These are phyloP conservation scores for Tremellales sp. DNA, from an alignment of 1,284 basidiomycete genomes.

Conservation along the genomic window DNA sequence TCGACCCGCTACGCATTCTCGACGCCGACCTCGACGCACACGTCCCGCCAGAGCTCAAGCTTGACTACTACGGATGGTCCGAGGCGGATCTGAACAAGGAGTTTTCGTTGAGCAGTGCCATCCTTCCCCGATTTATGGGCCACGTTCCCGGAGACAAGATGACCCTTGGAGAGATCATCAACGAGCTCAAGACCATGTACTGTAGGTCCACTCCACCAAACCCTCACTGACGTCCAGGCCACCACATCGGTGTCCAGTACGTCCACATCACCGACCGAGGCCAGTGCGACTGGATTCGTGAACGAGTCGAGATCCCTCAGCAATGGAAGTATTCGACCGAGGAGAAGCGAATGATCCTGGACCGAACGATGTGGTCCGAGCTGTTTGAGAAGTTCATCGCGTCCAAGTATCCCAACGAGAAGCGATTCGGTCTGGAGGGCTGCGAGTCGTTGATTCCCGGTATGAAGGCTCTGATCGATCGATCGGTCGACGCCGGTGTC, in stretches of 20 bases:
- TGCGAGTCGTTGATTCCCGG: constrained; percentile 97
- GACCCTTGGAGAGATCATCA: constrained; percentile 88
- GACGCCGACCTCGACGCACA: constrained; percentile 76
- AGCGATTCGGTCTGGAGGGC: constrained; percentile 98
- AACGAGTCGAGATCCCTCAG: constrained; percentile 90
- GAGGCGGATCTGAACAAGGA: constrained; percentile 92
- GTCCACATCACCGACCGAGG: constrained; percentile 98
- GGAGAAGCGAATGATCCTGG: constrained; percentile 98
- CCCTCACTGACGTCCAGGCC: constrained; percentile 55
- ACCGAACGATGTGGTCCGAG: constrained; percentile 99
- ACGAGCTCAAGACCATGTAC: constrained; percentile 88
- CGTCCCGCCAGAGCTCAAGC: constrained; percentile 79
- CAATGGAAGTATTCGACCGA: constrained; percentile 99
- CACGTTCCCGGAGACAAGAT: constrained; percentile 65
- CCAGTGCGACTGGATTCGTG: constrained; percentile 98
- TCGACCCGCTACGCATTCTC: constrained; percentile 91
- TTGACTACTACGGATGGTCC: constrained; percentile 90
- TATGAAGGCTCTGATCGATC: constrained; percentile 98
- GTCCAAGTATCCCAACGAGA: constrained; percentile 98
- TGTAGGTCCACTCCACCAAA: constrained; percentile 56
- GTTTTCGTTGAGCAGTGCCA: constrained; percentile 90
- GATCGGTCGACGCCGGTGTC: constrained; percentile 92
- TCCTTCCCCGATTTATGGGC: constrained; percentile 84
- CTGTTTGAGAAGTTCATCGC: constrained; percentile 98
- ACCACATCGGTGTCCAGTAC: constrained; percentile 93